Evolutionary conservation across 768 basidiomycete species (phyloP).

Genomic region (Trametes villosa): DNA sequence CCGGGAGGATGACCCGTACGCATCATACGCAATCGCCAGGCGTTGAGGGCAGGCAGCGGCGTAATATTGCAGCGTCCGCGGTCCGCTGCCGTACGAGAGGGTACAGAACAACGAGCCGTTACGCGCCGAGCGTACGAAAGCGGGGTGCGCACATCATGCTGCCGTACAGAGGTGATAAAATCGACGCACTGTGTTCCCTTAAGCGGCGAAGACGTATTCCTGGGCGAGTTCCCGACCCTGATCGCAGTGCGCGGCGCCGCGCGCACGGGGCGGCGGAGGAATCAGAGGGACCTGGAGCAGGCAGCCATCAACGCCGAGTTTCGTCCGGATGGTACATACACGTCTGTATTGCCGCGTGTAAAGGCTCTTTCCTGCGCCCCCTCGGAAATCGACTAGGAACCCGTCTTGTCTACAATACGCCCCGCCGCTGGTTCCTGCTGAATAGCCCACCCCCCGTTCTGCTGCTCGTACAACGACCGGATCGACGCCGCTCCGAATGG

Average conservation of each 20-base stretch:
- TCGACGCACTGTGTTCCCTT: constrained; percentile 1
- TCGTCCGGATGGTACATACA: constrained; percentile 17
- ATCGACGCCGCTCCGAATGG: not conserved
- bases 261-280: not conserved
- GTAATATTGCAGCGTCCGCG: not conserved
- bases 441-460: not conserved
- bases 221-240: constrained; percentile 7
- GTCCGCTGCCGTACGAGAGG: constrained; percentile 10
- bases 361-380: constrained; percentile 2
- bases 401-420: not conserved
- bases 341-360: constrained; percentile 12
- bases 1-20: not conserved
- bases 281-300: constrained; percentile 9
- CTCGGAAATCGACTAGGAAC: constrained; percentile 14
- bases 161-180: not conserved
- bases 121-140: not conserved
- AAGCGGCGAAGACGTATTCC: constrained; percentile 1
- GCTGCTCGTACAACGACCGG: not conserved
- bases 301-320: constrained; percentile 14
- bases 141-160: constrained; percentile 6
- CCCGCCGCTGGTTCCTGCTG: not conserved
- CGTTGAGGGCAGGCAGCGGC: not conserved
- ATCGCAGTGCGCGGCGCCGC: constrained; percentile 12
- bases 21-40: not conserved
- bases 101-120: not conserved